phyloP scores from a whole-genome alignment of 345 rosid species.

The Corymbia maculata region DNA sequence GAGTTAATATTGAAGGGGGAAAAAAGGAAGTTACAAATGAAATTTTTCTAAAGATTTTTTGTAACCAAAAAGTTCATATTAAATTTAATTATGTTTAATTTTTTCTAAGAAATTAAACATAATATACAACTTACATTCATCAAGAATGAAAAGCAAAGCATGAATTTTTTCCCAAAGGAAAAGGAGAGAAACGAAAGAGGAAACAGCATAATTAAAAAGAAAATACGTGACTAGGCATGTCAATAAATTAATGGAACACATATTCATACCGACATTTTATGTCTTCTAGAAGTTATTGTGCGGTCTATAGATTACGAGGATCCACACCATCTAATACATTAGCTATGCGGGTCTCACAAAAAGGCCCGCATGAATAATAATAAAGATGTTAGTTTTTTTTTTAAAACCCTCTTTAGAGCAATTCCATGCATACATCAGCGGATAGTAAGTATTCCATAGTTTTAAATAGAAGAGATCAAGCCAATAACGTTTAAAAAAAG shows the following conservation, averaged over 20 bases:
- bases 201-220: too few relatives aligned
- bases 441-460: background rate
- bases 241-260: background rate
- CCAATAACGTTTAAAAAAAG: background rate
- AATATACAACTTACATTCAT: background rate
- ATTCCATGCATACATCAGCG: background rate
- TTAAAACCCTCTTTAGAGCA: too few relatives aligned
- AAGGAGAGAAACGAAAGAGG: background rate
- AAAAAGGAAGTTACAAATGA: background rate
- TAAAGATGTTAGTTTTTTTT: too few relatives aligned
- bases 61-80: background rate
- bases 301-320: too few relatives aligned
- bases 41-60: too few relatives aligned
- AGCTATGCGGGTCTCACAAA: rapidly evolving
- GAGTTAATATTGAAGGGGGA: background rate
- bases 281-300: background rate
- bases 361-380: background rate
- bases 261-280: too few relatives aligned
- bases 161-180: background rate
- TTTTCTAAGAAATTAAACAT: background rate
- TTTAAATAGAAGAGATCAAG: background rate
- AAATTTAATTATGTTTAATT: too few relatives aligned
- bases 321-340: too few relatives aligned
- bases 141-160: background rate
- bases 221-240: background rate